These are phyloP conservation scores for Viola odorata DNA, from an alignment of 345 rosid genomes.

Conservation along the genomic window DNA sequence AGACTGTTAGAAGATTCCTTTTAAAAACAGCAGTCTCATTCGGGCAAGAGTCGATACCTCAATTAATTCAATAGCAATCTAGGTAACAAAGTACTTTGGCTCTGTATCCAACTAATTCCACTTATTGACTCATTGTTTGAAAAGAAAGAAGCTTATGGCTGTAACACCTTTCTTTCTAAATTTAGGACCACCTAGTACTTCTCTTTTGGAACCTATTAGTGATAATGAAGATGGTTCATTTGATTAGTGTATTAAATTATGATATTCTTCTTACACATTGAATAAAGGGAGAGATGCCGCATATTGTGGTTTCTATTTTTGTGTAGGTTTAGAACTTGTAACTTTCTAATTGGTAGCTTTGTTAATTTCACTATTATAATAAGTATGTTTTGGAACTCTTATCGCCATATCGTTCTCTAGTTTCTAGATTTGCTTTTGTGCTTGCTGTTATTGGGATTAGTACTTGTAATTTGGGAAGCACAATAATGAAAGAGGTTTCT, in stretches of 20 bases:
- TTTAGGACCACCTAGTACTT: constrained; percentile 17
- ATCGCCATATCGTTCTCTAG: too few relatives aligned
- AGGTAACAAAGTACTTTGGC: too few relatives aligned
- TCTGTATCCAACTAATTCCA: too few relatives aligned
- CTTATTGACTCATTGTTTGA: constrained; percentile 20
- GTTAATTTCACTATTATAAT: background rate
- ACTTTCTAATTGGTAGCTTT: background rate
- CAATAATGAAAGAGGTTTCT: too few relatives aligned
- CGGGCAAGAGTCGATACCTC: too few relatives aligned
- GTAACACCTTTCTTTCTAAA: constrained; percentile 33
- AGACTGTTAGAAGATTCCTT: too few relatives aligned
- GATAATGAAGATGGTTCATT: constrained; percentile 19
- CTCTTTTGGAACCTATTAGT: constrained; percentile 18
- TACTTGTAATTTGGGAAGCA: too few relatives aligned
- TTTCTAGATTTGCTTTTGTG: too few relatives aligned
- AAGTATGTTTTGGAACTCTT: background rate
- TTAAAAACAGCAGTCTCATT: too few relatives aligned
- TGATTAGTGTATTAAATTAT: constrained; percentile 23
- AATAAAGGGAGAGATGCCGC: constrained; percentile 10
- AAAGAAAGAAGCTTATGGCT: constrained; percentile 49
- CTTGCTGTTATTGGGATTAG: too few relatives aligned
- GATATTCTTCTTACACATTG: constrained; percentile 47
- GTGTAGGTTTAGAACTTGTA: constrained; percentile 1
- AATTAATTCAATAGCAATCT: too few relatives aligned
- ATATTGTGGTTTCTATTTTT: background rate